Base-by-base conservation (phyloP, 2,329 filamentous ascomycete genomes). In the Seiridium unicorne region DNA sequence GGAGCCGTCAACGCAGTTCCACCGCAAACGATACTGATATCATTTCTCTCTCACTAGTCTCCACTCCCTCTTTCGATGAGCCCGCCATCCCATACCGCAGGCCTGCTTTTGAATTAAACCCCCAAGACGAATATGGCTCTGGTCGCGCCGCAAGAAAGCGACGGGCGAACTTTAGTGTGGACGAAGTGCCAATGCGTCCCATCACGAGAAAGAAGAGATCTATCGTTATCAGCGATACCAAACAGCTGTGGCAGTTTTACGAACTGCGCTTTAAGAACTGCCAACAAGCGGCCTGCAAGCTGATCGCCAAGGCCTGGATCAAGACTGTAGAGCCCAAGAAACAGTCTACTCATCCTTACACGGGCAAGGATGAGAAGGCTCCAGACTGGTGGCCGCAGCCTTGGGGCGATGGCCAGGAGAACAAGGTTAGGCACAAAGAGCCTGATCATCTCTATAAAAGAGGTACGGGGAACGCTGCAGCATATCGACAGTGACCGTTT, bases 261-360 rank as follows among this genome's bases (percentile, higher is more conserved):
- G 78, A 83, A 53, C 79, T 82, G 46, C 77, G 85, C 1, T 86
- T 92, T 69, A 85, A 84, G 63, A 83, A 84, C 60, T 84, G 89
- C 65, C 89, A 92, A 67, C 90, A 93, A 66, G 83, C 85, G 1
- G 84, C 87, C 5, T 89, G 88, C 74, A 92, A 92, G 72, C 76
- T 87, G 34, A 87, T 92, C 57, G 86, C 86, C 40, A 93, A 92
- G 71, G 87, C 85, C 9, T 92, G 89, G 85, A 87, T 93, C 61
- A 91, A 91, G 69, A 81, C 85, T 1, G 85, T 92, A 2, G 89
- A 90, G 66, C 90, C 90, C 0, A 91, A 90, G 74, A 93, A 93
- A 72, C 89, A 92, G 72, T 88, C 88, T 0, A 88, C 84, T 18
- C 86, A 90, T 66, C 89, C 90, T 0, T 93, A 93, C 68, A 89